Evolutionary conservation across 2,329 filamentous ascomycete species (phyloP), one percentile per base, ranked within the genome.

Genomic region (Colletotrichum lupini): DNA sequence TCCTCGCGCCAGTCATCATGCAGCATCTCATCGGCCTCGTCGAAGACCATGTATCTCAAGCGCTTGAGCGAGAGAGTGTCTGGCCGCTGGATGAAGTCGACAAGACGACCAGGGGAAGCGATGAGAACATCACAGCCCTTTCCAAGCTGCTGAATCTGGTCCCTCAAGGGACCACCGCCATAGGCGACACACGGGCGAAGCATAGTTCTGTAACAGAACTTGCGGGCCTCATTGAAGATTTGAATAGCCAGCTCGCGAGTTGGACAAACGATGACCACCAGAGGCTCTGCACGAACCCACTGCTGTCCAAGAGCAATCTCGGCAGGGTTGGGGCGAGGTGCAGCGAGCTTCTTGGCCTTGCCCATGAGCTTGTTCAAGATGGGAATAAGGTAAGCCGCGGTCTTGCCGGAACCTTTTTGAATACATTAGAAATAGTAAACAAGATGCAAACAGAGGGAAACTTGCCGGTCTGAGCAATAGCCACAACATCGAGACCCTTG

Each of bases 11-110:
- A 98, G 78, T 95, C 94, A 1, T 86, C 80, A 0, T 92, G 87
- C 0, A 99, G 88, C 87, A 99, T 92, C 85, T 99, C 96, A 79
- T 99, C 97, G 0, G 97, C 97, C 80, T 99, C 97, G 73, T 98
- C 97, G 75, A 99, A 92, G 76, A 98, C 90, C 76, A 90, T 90
- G 83, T 92, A 97, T 83, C 92, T 92, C 74, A 98, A 88, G 53
- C 96, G 94, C 26, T 88, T 87, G 64, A 98, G 86, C 0, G 92
- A 93, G 1, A 98, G 84, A 16, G 93, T 79, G 19, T 91, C 82
- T 0, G 92, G 90, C 37, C 92, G 91, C 53, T 91, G 85, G 85
- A 98, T 95, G 78, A 98, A 93, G 78, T 98, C 94, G 60, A 92
- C 85, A 1, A 99, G 88, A 58, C 97, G 94, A 68, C 97, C 97